Conservation (phyloP, 306 rosid species). For the Cicer pinnatifidum region DNA sequence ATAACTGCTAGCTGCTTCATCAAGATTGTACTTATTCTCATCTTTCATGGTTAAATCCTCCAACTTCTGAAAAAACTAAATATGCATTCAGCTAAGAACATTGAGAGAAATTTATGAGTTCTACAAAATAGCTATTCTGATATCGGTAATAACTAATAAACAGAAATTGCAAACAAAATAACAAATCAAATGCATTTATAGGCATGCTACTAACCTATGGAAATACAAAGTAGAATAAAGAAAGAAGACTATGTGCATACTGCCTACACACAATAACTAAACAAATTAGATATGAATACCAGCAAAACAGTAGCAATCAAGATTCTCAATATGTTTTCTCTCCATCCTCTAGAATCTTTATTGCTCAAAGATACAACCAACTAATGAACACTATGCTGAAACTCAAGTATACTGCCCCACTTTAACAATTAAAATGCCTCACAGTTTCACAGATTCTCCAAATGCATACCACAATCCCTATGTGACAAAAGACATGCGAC, state of each 20-base stretch:
- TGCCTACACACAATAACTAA: not conserved
- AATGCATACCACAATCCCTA: conserved; percentile 20
- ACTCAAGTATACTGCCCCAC: conserved; percentile 12
- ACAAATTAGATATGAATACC: not conserved
- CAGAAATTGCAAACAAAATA: conserved; percentile 33
- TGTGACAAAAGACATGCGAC: conserved; percentile 2
- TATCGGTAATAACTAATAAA: conserved; percentile 28
- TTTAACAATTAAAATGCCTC: conserved; percentile 18
- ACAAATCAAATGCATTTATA: conserved; percentile 29
- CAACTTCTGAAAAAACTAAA: conserved; percentile 54
- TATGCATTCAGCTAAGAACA: conserved; percentile 39
- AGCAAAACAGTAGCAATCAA: conserved; percentile 16
- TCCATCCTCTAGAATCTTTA: conserved; percentile 24
- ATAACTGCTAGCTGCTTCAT: conserved; percentile 47
- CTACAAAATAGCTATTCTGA: conserved; percentile 34
- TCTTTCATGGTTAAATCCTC: conserved; percentile 57
- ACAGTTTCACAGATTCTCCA: conserved; percentile 15
- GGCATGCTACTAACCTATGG: conserved; percentile 14
- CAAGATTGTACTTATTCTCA: conserved; percentile 46
- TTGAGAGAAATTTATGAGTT: conserved; percentile 22
- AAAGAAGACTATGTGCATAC: not conserved
- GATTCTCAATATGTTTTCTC: conserved; percentile 4
- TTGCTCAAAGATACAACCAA: conserved; percentile 31
- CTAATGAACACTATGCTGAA: conserved; percentile 30
- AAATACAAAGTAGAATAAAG: conserved; percentile 16